These are phyloP conservation scores for Amphibolis antarctica DNA, from an alignment of 106 monocot species.

Conservation along the genomic window DNA sequence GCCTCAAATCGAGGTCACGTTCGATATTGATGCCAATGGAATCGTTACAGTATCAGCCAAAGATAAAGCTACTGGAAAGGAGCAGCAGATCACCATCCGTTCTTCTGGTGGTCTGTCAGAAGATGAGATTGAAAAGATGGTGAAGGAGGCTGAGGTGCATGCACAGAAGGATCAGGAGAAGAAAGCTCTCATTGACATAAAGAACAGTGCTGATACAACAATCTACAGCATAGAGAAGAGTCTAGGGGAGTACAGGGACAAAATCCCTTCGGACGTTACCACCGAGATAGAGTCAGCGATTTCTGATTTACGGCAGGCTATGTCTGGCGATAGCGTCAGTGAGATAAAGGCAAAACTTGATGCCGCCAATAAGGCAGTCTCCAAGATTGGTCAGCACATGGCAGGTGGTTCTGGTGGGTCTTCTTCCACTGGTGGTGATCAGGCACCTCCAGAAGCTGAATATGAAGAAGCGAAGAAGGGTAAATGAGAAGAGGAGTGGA, in stretches of 20 bases:
- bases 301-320: constrained; percentile 7
- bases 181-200: constrained; percentile 16
- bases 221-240: constrained; percentile 20
- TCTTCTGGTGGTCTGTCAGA: constrained; percentile 18
- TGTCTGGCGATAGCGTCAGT: constrained; percentile 8
- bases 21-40: constrained; percentile 22
- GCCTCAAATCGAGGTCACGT: constrained; percentile 20
- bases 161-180: constrained; percentile 22
- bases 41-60: constrained; percentile 18
- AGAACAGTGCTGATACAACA: constrained; percentile 16
- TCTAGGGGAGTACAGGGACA: constrained; percentile 16
- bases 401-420: constrained; percentile 1
- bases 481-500: no score
- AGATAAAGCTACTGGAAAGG: constrained; percentile 16
- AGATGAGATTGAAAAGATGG: constrained; percentile 19
- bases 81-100: constrained; percentile 17
- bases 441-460: constrained; percentile 12
- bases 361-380: constrained; percentile 14
- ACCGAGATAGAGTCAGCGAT: constrained; percentile 15
- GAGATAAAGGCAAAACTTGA: constrained; percentile 20
- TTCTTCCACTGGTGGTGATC: background rate
- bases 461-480: constrained; percentile 14
- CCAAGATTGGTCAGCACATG: constrained; percentile 23
- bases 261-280: constrained; percentile 11
- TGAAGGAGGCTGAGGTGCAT: constrained; percentile 18